These are phyloP conservation scores for Penicillium maclennaniae DNA, from an alignment of 495 filamentous ascomycete species.

Conservation along the genomic window DNA sequence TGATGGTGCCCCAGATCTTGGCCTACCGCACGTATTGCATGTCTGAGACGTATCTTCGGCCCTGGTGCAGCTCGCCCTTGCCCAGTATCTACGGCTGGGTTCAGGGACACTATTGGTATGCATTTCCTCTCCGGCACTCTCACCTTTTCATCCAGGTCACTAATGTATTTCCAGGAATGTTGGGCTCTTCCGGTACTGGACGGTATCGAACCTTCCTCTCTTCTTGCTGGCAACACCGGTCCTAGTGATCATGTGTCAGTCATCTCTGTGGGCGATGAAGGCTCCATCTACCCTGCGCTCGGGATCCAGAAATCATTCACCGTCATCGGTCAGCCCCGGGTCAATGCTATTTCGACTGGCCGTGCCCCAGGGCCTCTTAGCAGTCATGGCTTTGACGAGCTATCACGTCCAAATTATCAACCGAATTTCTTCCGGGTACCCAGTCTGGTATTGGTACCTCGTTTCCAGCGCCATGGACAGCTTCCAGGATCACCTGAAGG, in stretches of 20 bases:
- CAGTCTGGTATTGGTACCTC: conserved; percentile 85
- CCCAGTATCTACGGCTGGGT: conserved; percentile 93
- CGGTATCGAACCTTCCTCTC: conserved; percentile 75
- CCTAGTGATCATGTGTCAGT: conserved; percentile 61
- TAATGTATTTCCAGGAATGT: conserved; percentile 58
- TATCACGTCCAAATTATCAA: conserved; percentile 95
- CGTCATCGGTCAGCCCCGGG: conserved; percentile 30
- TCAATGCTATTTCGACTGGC: conserved; percentile 56
- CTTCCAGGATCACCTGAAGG: conserved; percentile 15
- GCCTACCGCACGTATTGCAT: conserved; percentile 74
- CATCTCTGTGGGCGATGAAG: conserved; percentile 50
- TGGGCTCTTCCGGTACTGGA: conserved; percentile 92
- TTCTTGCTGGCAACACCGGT: conserved; percentile 82
- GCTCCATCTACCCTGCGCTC: conserved; percentile 13
- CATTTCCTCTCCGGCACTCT: neutral
- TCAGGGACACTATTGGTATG: conserved; percentile 84
- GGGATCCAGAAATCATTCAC: conserved; percentile 12
- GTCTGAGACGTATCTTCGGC: conserved; percentile 36
- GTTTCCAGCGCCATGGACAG: conserved; percentile 38
- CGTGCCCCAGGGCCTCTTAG: conserved; percentile 67
- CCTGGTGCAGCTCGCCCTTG: conserved; percentile 68
- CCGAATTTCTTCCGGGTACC: conserved; percentile 81
- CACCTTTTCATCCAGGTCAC: neutral
- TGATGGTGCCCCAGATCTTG: conserved; percentile 65
- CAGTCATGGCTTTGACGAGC: conserved; percentile 63